phyloP scores from a whole-genome alignment of 306 rosid species.

The Quercus berberidifolia region DNA sequence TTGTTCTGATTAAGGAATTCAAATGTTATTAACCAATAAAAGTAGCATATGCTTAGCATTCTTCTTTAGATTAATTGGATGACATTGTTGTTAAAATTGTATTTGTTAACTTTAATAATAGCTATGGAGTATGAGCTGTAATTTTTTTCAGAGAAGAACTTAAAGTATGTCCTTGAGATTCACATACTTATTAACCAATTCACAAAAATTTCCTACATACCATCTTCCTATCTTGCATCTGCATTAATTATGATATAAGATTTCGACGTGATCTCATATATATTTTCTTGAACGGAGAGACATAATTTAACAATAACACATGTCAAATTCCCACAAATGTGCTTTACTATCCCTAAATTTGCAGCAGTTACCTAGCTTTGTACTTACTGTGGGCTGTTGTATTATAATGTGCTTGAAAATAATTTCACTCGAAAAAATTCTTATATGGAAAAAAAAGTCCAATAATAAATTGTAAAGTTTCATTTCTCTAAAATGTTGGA shows the following conservation, averaged over 20 bases:
- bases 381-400: not conserved
- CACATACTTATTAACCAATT: too few relatives aligned
- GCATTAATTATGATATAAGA: not conserved
- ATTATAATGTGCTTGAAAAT: not conserved
- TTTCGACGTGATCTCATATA: too few relatives aligned
- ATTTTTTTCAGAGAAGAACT: too few relatives aligned
- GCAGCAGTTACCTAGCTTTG: conserved; percentile 9
- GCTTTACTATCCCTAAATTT: not conserved
- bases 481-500: not conserved
- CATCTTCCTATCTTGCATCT: not conserved
- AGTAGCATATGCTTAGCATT: too few relatives aligned
- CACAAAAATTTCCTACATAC: too few relatives aligned
- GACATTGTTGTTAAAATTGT: too few relatives aligned
- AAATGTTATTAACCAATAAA: too few relatives aligned
- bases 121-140: too few relatives aligned
- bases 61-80: too few relatives aligned
- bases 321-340: not conserved
- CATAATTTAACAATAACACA: not conserved
- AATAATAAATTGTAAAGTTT: not conserved
- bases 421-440: not conserved
- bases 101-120: too few relatives aligned
- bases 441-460: not conserved
- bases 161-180: too few relatives aligned
- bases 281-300: not conserved
- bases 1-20: too few relatives aligned